Evolutionary conservation across 306 rosid genomes (phyloP).

Genomic region (Castanospermum australe): DNA sequence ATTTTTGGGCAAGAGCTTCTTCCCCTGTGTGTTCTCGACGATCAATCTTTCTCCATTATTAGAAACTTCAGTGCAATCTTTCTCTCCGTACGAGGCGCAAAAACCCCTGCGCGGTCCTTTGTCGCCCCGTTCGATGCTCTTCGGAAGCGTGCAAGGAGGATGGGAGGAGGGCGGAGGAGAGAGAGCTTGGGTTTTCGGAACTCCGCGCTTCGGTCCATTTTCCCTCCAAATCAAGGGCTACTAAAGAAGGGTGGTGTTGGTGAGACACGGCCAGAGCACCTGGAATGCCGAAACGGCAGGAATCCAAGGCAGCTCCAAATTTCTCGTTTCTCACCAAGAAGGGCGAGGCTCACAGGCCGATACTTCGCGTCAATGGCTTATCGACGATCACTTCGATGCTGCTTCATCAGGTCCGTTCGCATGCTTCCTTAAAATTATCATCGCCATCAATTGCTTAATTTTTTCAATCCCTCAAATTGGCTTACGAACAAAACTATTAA

Average conservation of each 20-base stretch:
- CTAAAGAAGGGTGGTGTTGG: conserved; percentile 86
- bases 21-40: background rate
- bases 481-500: too few species aligned
- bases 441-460: too few species aligned
- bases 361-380: conserved; percentile 83
- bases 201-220: conserved; percentile 34
- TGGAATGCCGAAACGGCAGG: conserved; percentile 96
- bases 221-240: conserved; percentile 50
- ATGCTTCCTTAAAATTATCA: background rate
- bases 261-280: conserved; percentile 95
- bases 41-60: conserved; percentile 8
- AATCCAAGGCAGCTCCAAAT: conserved; percentile 92
- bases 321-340: conserved; percentile 84
- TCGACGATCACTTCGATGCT: conserved; percentile 72
- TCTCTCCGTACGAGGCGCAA: background rate
- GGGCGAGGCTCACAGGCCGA: conserved; percentile 94
- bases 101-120: background rate
- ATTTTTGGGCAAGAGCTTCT: conserved; percentile 9
- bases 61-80: too few species aligned
- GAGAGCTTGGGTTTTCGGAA: conserved; percentile 42
- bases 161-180: conserved; percentile 15
- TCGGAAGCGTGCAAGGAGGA: conserved; percentile 52
- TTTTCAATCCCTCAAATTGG: too few species aligned
- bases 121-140: conserved; percentile 44
- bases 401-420: conserved; percentile 67